A percentile compares a stretch with the other conserved stretches of the same genome.
Conservation (phyloP, 208 protist species). For the Herpetomonas tarakana region DNA sequence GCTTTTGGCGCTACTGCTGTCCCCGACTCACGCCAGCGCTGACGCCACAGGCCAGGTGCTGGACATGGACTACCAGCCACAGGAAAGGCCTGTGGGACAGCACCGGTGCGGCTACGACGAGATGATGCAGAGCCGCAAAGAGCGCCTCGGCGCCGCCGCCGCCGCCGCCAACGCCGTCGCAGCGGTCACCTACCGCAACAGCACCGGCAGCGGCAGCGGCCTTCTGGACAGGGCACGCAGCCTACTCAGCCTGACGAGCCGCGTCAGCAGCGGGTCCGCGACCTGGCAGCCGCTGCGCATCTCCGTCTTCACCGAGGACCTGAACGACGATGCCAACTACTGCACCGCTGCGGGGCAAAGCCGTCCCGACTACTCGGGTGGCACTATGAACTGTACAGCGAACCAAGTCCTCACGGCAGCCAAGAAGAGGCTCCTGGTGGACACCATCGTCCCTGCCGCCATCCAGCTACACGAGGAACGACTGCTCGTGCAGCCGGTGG, state of each 20-base stretch:
- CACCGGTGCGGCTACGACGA: too few species aligned
- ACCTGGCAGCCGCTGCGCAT: slow-evolving; percentile 30
- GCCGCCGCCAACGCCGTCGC: too few species aligned
- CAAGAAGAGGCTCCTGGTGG: slow-evolving; percentile 15
- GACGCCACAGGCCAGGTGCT: too few species aligned
- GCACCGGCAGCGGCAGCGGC: too few species aligned
- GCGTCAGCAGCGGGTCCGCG: neutral
- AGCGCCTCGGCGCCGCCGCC: too few species aligned
- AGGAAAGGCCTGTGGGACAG: too few species aligned
- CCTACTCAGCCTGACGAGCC: too few species aligned
- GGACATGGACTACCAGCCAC: neutral
- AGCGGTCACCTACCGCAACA: too few species aligned
- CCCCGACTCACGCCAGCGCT: too few species aligned
- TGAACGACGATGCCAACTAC: slow-evolving; percentile 19
- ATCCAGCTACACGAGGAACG: slow-evolving; percentile 31
- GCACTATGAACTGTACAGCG: slow-evolving; percentile 6
- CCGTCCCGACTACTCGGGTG: slow-evolving; percentile 14
- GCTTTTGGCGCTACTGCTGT: too few species aligned
- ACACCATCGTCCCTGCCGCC: slow-evolving; percentile 21
- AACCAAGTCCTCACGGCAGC: slow-evolving; percentile 16
- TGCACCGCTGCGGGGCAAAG: slow-evolving; percentile 17
- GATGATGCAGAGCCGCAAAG: too few species aligned
- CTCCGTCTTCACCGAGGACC: slow-evolving; percentile 11
- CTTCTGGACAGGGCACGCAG: too few species aligned
- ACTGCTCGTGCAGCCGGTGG: slow-evolving; percentile 18